phyloP scores from a whole-genome alignment of 2,329 filamentous ascomycete species.

The Acrocalymma vagum region DNA sequence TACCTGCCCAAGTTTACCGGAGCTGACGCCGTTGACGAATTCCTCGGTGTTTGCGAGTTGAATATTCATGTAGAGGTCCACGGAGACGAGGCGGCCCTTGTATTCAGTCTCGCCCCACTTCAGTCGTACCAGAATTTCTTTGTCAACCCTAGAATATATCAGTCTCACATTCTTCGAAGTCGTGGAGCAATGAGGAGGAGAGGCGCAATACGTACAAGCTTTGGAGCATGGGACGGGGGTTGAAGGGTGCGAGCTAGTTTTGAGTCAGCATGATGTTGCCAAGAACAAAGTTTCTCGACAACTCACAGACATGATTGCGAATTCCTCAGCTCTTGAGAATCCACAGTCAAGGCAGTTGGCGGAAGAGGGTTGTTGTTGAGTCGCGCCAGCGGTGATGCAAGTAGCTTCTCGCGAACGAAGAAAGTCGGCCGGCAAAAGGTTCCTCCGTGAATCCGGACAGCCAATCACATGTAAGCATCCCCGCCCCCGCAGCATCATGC shows the following conservation, averaged over 20 bases:
- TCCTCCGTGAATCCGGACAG: constrained; percentile 8
- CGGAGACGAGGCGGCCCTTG: constrained; percentile 89
- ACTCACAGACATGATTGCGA: constrained; percentile 50
- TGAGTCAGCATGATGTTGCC: too few species aligned
- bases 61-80: constrained; percentile 99
- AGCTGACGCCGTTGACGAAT: constrained; percentile 87
- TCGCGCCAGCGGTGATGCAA: background rate
- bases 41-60: constrained; percentile 92
- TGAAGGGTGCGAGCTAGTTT: constrained; percentile 94
- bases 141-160: constrained; percentile 72
- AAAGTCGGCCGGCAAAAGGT: constrained; percentile 13
- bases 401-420: too few species aligned
- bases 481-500: constrained; percentile 18
- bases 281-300: too few species aligned
- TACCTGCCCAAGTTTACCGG: constrained; percentile 86
- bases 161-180: constrained; percentile 8
- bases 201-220: constrained; percentile 71
- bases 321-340: too few species aligned
- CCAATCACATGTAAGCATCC: constrained; percentile 13
- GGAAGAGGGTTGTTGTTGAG: constrained; percentile 9
- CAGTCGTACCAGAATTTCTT: constrained; percentile 87
- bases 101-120: constrained; percentile 99
- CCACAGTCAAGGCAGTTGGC: constrained; percentile 14
- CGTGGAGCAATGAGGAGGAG: background rate
- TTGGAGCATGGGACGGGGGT: constrained; percentile 96